Percentiles rank a stretch among this genome's conserved stretches.
Conservation (phyloP, 495 filamentous ascomycete species). For the Chaetomium fimeti region DNA sequence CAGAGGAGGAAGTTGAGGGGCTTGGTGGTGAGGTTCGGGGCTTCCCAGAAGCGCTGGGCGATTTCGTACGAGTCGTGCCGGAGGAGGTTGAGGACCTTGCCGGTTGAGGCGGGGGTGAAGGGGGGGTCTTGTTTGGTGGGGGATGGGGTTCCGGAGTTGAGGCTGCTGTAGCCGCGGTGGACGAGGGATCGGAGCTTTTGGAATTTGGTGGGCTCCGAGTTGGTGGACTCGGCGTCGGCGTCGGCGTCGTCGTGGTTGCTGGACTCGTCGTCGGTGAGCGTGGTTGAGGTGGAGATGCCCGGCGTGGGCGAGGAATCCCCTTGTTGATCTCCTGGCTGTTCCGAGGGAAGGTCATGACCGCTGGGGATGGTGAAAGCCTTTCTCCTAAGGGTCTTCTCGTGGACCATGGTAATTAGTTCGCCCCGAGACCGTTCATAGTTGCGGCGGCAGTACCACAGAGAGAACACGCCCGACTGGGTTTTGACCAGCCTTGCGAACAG, state of each 20-base stretch:
- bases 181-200: constrained; percentile 21
- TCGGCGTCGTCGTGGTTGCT: constrained; percentile 27
- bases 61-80: constrained; percentile 79
- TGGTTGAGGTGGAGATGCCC: constrained; percentile 26
- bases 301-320: constrained; percentile 17
- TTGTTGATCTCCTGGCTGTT: constrained; percentile 17
- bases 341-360: constrained; percentile 2
- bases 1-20: constrained; percentile 69
- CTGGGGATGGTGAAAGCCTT: constrained; percentile 62
- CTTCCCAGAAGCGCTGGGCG: constrained; percentile 79
- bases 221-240: constrained; percentile 21
- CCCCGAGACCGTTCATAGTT: constrained; percentile 74
- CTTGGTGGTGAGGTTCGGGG: constrained; percentile 62
- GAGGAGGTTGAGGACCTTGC: constrained; percentile 80
- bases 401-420: constrained; percentile 85
- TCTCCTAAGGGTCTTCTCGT: constrained; percentile 75
- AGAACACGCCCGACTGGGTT: constrained; percentile 65
- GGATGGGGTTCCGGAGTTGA: background rate
- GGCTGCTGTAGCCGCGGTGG: constrained; percentile 12
- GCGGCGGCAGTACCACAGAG: constrained; percentile 70
- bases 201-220: constrained; percentile 14
- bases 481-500: constrained; percentile 59
- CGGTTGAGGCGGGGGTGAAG: constrained; percentile 64
- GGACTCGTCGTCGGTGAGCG: constrained; percentile 35
- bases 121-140: background rate